Evolutionary conservation across 345 rosid genomes (phyloP).

Genomic region (Tarenaya hassleriana): DNA sequence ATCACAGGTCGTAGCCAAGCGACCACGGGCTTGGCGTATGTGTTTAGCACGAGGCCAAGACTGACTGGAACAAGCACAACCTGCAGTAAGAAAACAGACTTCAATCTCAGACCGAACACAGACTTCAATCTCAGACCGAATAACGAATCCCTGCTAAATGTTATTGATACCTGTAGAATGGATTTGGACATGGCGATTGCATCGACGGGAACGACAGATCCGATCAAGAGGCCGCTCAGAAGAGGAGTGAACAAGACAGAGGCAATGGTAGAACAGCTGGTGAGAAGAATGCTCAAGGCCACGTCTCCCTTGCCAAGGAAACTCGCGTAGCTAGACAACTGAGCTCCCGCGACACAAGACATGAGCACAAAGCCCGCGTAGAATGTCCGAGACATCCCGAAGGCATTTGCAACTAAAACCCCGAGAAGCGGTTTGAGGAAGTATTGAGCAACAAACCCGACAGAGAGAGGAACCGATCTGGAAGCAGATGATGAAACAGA

Average conservation of each 20-base stretch:
- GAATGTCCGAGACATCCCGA: constrained; percentile 62
- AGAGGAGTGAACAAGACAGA: constrained; percentile 47
- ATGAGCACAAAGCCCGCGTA: constrained; percentile 83
- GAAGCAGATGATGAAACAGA: no score
- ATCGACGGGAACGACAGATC: constrained; percentile 91
- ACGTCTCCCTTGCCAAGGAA: constrained; percentile 55
- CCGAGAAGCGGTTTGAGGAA: constrained; percentile 79
- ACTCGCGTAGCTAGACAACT: constrained; percentile 46
- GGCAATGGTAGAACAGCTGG: constrained; percentile 73
- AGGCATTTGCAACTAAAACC: constrained; percentile 65
- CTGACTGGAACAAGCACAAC: constrained; percentile 85
- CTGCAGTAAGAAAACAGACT: constrained; percentile 35
- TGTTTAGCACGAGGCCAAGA: constrained; percentile 76
- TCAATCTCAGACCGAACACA: background rate
- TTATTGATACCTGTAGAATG: constrained; percentile 64
- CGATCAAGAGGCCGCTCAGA: constrained; percentile 43
- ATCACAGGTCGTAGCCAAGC: constrained; percentile 61
- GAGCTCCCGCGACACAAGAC: constrained; percentile 92
- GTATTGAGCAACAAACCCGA: constrained; percentile 75
- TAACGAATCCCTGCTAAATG: background rate
- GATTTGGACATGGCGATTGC: constrained; percentile 95
- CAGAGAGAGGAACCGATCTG: constrained; percentile 83
- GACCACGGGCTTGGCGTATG: constrained; percentile 82
- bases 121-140: constrained; percentile 4
- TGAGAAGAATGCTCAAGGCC: constrained; percentile 87